These are phyloP conservation scores for Umbelopsis sp. DNA, from an alignment of 192 early-diverging fungal genomes.

Conservation along the genomic window DNA sequence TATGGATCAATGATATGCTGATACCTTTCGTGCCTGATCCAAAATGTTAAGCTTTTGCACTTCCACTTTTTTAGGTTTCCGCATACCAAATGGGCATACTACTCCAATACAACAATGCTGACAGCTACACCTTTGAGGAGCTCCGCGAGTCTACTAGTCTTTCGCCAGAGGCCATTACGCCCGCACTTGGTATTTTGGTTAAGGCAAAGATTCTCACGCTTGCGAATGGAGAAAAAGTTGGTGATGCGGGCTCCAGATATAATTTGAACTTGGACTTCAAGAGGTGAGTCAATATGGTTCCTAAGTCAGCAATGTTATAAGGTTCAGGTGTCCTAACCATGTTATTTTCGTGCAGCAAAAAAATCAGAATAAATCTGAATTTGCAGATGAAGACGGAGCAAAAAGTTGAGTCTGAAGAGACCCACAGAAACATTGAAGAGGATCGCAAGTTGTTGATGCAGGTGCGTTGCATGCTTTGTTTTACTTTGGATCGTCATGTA, in stretches of 20 bases:
- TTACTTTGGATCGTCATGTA: background rate
- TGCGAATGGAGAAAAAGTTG: slow-evolving; percentile 52
- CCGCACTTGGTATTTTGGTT: slow-evolving; percentile 74
- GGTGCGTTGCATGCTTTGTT: slow-evolving; percentile 41
- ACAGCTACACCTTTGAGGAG: slow-evolving; percentile 79
- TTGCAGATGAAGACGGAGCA: slow-evolving; percentile 83
- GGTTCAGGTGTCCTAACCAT: background rate
- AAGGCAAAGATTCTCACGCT: slow-evolving; percentile 82
- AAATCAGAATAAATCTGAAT: slow-evolving; percentile 88
- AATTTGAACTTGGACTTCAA: slow-evolving; percentile 81
- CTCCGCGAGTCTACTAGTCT: slow-evolving; percentile 77
- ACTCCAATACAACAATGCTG: slow-evolving; percentile 83
- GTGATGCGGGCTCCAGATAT: slow-evolving; percentile 62
- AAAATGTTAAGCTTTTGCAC: background rate
- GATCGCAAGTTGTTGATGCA: slow-evolving; percentile 94
- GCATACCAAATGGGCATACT: slow-evolving; percentile 95
- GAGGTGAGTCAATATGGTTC: slow-evolving; percentile 41
- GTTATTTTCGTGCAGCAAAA: slow-evolving; percentile 68
- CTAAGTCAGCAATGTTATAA: background rate
- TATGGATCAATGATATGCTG: slow-evolving; percentile 33
- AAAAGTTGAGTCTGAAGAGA: slow-evolving; percentile 89
- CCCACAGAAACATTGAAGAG: slow-evolving; percentile 89
- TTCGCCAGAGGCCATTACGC: slow-evolving; percentile 62
- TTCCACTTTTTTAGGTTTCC: slow-evolving; percentile 55
- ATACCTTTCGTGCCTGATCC: background rate